A percentile compares a stretch with the other conserved stretches of the same genome.
Evolutionary conservation across 257 asterid genomes (phyloP).

Genomic region (Capsicum baccatum): DNA sequence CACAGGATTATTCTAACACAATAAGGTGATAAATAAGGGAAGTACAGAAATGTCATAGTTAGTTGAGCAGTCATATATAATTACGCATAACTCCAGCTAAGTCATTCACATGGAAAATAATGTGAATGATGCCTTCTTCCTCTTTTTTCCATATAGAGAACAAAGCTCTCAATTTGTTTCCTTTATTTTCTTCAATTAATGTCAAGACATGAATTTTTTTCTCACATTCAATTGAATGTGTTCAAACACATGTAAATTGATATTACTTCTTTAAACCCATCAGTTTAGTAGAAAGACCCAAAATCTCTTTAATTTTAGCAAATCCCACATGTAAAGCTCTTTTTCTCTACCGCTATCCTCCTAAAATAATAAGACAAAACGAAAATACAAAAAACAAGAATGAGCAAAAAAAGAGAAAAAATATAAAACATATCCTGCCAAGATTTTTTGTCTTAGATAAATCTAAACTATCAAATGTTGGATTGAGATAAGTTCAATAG

Average conservation of each 20-base stretch:
- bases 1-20: neutral
- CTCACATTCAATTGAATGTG: neutral
- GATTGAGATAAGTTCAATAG: neutral
- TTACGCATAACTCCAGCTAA: neutral
- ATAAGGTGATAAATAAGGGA: constrained; percentile 17
- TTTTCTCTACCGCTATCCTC: neutral
- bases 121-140: neutral
- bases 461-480: neutral
- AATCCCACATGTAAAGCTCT: neutral
- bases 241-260: neutral
- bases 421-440: neutral
- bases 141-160: neutral
- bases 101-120: neutral
- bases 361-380: neutral
- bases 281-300: neutral
- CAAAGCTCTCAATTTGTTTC: neutral
- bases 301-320: neutral
- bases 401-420: neutral
- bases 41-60: neutral
- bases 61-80: neutral
- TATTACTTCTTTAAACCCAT: neutral
- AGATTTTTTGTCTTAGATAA: neutral
- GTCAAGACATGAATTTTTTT: neutral
- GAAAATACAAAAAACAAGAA: neutral
- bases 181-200: neutral